Conservation (phyloP, 2,329 filamentous ascomycete species). For the Fusarium lateritium region DNA sequence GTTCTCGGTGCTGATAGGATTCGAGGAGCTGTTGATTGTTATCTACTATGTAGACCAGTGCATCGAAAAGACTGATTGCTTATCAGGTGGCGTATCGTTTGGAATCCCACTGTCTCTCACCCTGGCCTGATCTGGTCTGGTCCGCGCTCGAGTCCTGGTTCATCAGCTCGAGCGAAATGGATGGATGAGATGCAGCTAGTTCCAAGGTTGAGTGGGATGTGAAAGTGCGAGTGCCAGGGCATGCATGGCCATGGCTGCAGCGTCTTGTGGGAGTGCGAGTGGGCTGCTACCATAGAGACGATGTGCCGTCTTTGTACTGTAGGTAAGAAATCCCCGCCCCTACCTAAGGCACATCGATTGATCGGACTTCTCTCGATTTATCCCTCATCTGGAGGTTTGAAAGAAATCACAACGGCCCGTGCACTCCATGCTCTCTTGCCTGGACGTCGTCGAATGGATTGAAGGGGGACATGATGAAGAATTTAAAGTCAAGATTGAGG, state of each 20-base stretch:
- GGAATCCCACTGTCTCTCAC: constrained; percentile 28
- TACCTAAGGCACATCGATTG: constrained; percentile 8
- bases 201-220: constrained; percentile 41
- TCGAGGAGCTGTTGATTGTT: background rate
- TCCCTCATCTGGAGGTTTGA: constrained; percentile 31
- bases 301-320: background rate
- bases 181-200: constrained; percentile 36
- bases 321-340: constrained; percentile 3
- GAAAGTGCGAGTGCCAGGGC: constrained; percentile 24
- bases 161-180: constrained; percentile 23
- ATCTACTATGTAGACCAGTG: background rate
- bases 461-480: constrained; percentile 16
- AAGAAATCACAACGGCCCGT: constrained; percentile 30
- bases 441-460: background rate
- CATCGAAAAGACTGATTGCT: constrained; percentile 12
- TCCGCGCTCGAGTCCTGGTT: background rate
- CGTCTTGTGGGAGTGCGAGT: constrained; percentile 32
- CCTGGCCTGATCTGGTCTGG: background rate
- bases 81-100: constrained; percentile 27
- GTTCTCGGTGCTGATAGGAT: background rate
- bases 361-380: constrained; percentile 21
- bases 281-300: constrained; percentile 7
- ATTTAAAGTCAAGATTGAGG: constrained; percentile 40
- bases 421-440: constrained; percentile 13
- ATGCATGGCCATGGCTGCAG: constrained; percentile 35